These are phyloP conservation scores for Yarrowia sp. DNA, from an alignment of 805 yeast genomes.

Conservation along the genomic window DNA sequence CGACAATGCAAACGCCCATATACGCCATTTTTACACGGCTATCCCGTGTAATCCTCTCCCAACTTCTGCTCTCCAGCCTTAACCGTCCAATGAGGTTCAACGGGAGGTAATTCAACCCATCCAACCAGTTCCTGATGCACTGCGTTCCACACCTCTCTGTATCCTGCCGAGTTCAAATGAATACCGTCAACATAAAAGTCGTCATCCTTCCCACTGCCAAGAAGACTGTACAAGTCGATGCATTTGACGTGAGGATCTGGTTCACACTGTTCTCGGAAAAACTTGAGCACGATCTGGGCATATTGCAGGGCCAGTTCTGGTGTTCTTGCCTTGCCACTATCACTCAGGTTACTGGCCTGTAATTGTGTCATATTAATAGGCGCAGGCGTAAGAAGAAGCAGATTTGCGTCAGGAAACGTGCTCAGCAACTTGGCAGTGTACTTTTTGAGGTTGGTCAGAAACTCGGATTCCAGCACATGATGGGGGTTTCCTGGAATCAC, in stretches of 20 bases:
- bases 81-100: slow-evolving; percentile 17
- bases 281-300: slow-evolving; percentile 1
- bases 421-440: slow-evolving; percentile 10
- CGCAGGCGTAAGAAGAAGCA: slow-evolving; percentile 12
- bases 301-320: slow-evolving; percentile 14
- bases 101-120: slow-evolving; percentile 1
- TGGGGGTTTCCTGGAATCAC: slow-evolving; percentile 26
- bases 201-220: background rate
- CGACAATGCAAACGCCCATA: too few species aligned
- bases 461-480: slow-evolving; percentile 13
- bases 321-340: background rate
- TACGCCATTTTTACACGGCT: too few species aligned
- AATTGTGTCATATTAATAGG: slow-evolving; percentile 1
- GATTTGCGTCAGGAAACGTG: background rate
- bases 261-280: background rate
- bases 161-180: background rate
- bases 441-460: background rate
- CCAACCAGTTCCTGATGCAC: slow-evolving; percentile 3
- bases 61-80: background rate
- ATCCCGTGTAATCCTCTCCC: background rate
- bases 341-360: slow-evolving; percentile 2
- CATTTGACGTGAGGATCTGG: slow-evolving; percentile 17
- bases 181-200: slow-evolving; percentile 5
- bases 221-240: background rate
- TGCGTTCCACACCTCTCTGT: slow-evolving; percentile 16